These are phyloP conservation scores for Macrocystidia cucumis DNA, from an alignment of 1,284 basidiomycete species.

Conservation along the genomic window DNA sequence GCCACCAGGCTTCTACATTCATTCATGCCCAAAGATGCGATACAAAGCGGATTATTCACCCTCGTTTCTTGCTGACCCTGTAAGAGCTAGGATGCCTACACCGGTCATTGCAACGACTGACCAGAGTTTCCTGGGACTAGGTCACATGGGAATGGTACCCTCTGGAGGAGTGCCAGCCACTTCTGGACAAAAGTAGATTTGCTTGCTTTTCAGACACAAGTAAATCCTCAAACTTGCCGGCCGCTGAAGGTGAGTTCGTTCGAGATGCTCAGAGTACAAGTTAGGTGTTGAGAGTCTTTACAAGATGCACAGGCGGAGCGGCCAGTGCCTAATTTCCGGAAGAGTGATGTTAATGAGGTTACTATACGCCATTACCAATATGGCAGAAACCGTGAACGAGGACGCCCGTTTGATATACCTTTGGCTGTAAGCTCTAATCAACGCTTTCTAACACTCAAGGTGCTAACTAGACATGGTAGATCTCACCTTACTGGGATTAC, in stretches of 20 bases:
- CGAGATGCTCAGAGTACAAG: too few relatives aligned
- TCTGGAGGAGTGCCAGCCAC: constrained; percentile 47
- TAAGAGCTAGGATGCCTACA: constrained; percentile 22
- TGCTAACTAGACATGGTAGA: constrained; percentile 6
- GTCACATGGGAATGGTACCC: constrained; percentile 76
- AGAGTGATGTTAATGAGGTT: too few relatives aligned
- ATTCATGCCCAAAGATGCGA: constrained; percentile 91
- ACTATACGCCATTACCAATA: too few relatives aligned
- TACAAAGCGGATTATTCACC: constrained; percentile 94
- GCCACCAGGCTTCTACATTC: constrained; percentile 78
- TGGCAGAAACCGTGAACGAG: too few relatives aligned
- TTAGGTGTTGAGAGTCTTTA: too few relatives aligned
- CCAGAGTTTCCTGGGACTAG: constrained; percentile 34
- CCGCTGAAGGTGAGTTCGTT: too few relatives aligned
- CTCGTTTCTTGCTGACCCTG: constrained; percentile 85
- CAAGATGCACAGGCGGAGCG: too few relatives aligned
- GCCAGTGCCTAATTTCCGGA: too few relatives aligned
- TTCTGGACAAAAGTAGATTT: constrained; percentile 62
- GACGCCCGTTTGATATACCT: too few relatives aligned
- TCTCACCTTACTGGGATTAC: constrained; percentile 16
- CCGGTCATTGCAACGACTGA: too few relatives aligned
- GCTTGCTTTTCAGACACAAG: constrained; percentile 62
- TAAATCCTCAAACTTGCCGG: constrained; percentile 35
- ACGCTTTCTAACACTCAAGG: not conserved
- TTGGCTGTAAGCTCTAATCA: too few relatives aligned